Conservation (phyloP, 495 filamentous ascomycete species). For the Hypoxylon crocopeplum region DNA sequence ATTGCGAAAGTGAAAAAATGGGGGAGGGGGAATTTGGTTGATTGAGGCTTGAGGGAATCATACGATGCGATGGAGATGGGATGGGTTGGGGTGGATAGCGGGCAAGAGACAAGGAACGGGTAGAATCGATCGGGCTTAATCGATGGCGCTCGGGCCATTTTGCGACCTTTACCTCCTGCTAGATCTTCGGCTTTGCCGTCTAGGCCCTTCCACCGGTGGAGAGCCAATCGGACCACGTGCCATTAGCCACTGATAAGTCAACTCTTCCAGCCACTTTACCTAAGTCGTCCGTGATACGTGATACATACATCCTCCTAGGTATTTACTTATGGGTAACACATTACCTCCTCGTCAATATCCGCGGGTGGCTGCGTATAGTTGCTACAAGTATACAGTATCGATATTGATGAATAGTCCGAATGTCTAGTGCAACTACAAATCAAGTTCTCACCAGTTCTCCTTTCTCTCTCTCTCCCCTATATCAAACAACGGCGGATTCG, state of each 20-base stretch:
- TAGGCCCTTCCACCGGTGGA: conserved; percentile 17
- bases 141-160: conserved; percentile 12
- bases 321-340: neutral
- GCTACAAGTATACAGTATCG: conserved; percentile 1
- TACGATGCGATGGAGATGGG: conserved; percentile 26
- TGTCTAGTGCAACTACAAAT: conserved; percentile 20
- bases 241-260: conserved; percentile 24
- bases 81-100: conserved; percentile 1
- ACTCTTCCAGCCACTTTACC: conserved; percentile 20
- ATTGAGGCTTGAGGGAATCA: conserved; percentile 31
- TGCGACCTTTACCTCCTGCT: neutral
- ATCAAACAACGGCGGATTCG: no score
- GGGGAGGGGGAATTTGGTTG: conserved; percentile 14
- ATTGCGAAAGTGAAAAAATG: conserved; percentile 23
- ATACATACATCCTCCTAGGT: neutral
- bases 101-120: neutral
- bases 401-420: conserved; percentile 26
- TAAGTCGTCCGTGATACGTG: no score
- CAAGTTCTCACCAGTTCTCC: conserved; percentile 12
- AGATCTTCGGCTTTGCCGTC: conserved; percentile 25
- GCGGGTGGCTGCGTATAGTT: conserved; percentile 28
- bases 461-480: no score
- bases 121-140: conserved; percentile 36
- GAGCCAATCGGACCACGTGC: conserved; percentile 3
- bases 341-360: neutral